A percentile compares a stretch with the other conserved stretches of the same genome.
Conservation (phyloP, 164 flowering plant species). For the grape (Vitis vinifera) region DNA sequence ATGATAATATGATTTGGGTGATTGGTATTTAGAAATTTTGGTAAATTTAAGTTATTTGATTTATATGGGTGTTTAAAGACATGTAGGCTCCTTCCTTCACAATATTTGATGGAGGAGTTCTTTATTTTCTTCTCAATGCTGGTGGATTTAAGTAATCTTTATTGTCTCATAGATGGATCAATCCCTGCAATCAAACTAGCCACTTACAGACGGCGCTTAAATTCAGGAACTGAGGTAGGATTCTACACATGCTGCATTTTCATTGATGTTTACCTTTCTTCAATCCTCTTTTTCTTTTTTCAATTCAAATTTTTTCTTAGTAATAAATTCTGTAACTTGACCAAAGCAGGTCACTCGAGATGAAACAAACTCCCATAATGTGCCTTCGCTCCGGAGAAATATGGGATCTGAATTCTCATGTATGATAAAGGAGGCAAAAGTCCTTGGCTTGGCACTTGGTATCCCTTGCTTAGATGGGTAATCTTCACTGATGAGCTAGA, state of each 20-base stretch:
- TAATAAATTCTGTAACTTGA: background rate
- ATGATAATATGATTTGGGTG: background rate
- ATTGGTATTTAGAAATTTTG: too few relatives aligned
- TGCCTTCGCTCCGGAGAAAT: constrained; percentile 59
- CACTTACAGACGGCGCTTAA: constrained; percentile 78
- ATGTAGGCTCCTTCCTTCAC: too few relatives aligned
- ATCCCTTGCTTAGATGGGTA: constrained; percentile 95
- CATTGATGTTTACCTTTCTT: background rate
- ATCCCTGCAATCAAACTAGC: constrained; percentile 85
- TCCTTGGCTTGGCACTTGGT: constrained; percentile 75
- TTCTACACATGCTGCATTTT: background rate
- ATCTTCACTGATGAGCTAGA: background rate
- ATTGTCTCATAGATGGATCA: constrained; percentile 68
- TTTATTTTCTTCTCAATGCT: too few relatives aligned
- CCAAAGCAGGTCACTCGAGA: constrained; percentile 48
- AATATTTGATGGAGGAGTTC: too few relatives aligned
- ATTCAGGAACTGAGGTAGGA: constrained; percentile 55
- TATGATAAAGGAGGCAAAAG: constrained; percentile 91
- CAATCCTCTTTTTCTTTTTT: background rate
- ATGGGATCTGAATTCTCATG: constrained; percentile 89
- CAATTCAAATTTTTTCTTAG: background rate
- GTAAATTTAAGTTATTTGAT: too few relatives aligned
- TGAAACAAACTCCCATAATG: constrained; percentile 37
- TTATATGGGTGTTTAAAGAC: too few relatives aligned
- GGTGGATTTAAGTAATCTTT: background rate